These are phyloP conservation scores for Amylocystis lapponica DNA, from an alignment of 768 basidiomycete species.

Conservation along the genomic window DNA sequence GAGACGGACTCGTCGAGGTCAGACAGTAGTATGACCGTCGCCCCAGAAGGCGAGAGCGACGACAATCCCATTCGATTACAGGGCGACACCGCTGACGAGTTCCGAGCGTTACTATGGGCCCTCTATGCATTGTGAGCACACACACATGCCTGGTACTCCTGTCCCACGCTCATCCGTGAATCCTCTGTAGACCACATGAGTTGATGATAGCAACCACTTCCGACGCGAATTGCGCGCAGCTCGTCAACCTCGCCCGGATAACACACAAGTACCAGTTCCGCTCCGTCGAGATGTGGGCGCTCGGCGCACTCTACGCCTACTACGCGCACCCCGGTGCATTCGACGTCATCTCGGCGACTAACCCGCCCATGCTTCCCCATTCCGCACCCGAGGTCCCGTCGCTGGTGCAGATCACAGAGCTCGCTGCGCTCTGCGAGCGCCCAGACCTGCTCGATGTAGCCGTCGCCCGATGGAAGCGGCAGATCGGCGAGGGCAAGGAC, in stretches of 20 bases:
- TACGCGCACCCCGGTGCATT: conserved; percentile 28
- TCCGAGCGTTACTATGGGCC: conserved; percentile 49
- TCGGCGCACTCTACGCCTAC: conserved; percentile 33
- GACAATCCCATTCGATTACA: conserved; percentile 44
- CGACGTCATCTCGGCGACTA: conserved; percentile 19
- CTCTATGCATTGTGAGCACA: conserved; percentile 47
- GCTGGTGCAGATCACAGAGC: conserved; percentile 45
- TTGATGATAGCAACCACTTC: conserved; percentile 37
- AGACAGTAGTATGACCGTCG: conserved; percentile 21
- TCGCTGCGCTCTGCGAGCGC: conserved; percentile 46
- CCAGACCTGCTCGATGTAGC: conserved; percentile 37
- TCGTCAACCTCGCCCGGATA: conserved; percentile 43
- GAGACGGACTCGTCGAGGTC: conserved; percentile 24
- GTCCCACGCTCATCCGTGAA: background rate
- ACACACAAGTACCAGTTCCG: conserved; percentile 45
- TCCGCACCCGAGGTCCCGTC: conserved; percentile 21
- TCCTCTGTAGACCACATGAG: conserved; percentile 35
- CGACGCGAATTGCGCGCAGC: conserved; percentile 38
- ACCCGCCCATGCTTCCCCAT: conserved; percentile 15
- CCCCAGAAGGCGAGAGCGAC: conserved; percentile 43
- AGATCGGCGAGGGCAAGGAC: conserved; percentile 39
- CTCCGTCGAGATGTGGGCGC: conserved; percentile 40
- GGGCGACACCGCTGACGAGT: conserved; percentile 42
- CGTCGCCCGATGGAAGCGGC: conserved; percentile 40
- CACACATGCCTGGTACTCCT: background rate